Evolutionary conservation across 2,329 filamentous ascomycete species (phyloP).

Genomic region (Colletotrichum phormii): DNA sequence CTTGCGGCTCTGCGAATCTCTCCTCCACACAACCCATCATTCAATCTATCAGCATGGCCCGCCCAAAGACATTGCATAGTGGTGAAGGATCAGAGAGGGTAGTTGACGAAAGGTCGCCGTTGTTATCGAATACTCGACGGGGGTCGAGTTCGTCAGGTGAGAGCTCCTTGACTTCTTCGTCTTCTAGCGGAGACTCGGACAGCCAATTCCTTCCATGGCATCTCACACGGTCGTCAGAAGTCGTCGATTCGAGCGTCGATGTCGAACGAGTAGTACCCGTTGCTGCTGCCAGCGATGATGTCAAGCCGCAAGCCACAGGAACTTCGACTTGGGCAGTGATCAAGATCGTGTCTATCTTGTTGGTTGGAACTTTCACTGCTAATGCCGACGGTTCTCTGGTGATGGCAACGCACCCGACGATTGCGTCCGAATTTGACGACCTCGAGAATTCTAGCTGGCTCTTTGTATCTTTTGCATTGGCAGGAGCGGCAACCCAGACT

Average conservation of each 20-base stretch:
- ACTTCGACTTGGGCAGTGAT: constrained; percentile 30
- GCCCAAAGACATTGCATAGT: not conserved
- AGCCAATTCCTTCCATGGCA: constrained; percentile 31
- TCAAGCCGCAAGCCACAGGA: not conserved
- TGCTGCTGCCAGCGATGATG: not conserved
- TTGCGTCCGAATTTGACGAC: constrained; percentile 70
- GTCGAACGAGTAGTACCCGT: constrained; percentile 25
- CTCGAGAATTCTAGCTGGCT: constrained; percentile 67
- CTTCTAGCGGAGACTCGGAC: constrained; percentile 27
- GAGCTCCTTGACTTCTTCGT: constrained; percentile 30
- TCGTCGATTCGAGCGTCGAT: constrained; percentile 16
- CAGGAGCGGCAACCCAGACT: constrained; percentile 46
- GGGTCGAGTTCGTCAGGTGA: constrained; percentile 33
- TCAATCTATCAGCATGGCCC: constrained; percentile 9
- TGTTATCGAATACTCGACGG: constrained; percentile 21
- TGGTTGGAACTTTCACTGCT: constrained; percentile 68
- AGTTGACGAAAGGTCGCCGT: constrained; percentile 24
- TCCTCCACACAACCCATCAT: not conserved
- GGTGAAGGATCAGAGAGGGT: not conserved
- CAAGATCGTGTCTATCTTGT: constrained; percentile 40
- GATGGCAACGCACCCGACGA: constrained; percentile 72
- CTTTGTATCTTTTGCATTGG: constrained; percentile 46
- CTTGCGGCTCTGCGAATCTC: not conserved
- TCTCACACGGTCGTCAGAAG: constrained; percentile 26
- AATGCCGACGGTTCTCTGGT: constrained; percentile 74